Conservation (phyloP, 2,329 filamentous ascomycete species). For the Pseudocercospora vitis region DNA sequence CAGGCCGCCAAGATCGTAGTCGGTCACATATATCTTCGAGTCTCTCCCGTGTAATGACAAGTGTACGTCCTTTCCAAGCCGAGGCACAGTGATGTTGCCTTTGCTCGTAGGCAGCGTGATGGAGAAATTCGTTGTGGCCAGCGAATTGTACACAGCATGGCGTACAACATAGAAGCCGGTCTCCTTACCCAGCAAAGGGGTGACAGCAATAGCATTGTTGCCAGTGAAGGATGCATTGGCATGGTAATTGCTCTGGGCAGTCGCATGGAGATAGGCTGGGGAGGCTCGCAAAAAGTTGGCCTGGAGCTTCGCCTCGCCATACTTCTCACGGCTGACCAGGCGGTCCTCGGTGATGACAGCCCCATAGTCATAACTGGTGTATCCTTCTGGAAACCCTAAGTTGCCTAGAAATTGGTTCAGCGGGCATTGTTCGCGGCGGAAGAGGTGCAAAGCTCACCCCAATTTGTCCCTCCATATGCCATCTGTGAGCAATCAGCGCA, state of each 20-base stretch:
- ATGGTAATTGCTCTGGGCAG: conserved; percentile 50
- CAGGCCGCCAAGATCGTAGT: conserved; percentile 63
- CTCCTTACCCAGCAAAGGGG: conserved; percentile 57
- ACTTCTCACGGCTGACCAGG: conserved; percentile 69
- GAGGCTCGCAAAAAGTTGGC: conserved; percentile 74
- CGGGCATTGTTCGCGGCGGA: too few relatives aligned
- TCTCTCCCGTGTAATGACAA: conserved; percentile 63
- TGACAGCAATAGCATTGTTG: conserved; percentile 58
- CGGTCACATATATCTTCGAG: conserved; percentile 65
- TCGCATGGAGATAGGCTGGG: conserved; percentile 66
- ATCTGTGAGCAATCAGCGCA: conserved; percentile 46
- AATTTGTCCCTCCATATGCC: conserved; percentile 79
- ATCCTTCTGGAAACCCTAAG: conserved; percentile 64
- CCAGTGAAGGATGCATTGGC: conserved; percentile 55
- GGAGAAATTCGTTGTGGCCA: conserved; percentile 60
- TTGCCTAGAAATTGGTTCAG: conserved; percentile 55
- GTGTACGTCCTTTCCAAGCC: conserved; percentile 50
- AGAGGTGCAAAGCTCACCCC: conserved; percentile 54
- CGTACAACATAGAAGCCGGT: conserved; percentile 64
- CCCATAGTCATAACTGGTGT: conserved; percentile 61
- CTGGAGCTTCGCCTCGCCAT: conserved; percentile 73
- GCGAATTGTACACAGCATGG: conserved; percentile 65
- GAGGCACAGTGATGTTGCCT: conserved; percentile 59
- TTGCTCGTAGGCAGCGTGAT: conserved; percentile 61
- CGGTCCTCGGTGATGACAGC: conserved; percentile 68